Conservation (phyloP, 2,329 filamentous ascomycete genomes). For the Bipolaris cookei region DNA sequence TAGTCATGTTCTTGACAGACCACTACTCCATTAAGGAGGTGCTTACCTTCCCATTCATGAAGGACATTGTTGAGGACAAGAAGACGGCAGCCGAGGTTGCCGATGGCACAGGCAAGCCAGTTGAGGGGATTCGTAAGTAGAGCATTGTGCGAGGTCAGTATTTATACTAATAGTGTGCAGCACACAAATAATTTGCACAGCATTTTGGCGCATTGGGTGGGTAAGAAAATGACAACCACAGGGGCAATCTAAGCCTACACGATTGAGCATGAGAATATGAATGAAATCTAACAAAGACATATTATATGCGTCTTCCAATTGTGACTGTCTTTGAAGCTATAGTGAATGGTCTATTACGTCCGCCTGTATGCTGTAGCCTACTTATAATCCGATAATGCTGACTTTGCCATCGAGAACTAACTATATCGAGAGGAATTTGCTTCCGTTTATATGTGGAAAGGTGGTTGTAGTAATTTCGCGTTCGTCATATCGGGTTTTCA, state of each 20-base stretch:
- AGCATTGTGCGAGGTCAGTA: neutral
- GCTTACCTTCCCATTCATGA: conserved; percentile 97
- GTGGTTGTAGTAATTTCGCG: neutral
- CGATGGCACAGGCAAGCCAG: conserved; percentile 63
- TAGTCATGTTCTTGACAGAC: conserved; percentile 95
- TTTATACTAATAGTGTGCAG: conserved; percentile 16
- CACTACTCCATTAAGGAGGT: conserved; percentile 98
- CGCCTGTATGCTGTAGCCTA: neutral
- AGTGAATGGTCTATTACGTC: neutral
- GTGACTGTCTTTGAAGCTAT: neutral
- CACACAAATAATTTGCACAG: conserved; percentile 31
- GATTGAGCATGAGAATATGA: conserved; percentile 1
- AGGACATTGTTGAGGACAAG: conserved; percentile 62
- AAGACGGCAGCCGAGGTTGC: conserved; percentile 67
- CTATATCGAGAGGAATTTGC: neutral
- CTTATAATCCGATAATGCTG: neutral
- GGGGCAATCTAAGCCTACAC: neutral
- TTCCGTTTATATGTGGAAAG: neutral
- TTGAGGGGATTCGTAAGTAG: conserved; percentile 62
- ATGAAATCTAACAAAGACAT: conserved; percentile 1
- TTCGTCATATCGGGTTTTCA: neutral
- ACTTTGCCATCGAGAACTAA: neutral
- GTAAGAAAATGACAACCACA: conserved; percentile 2
- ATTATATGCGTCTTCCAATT: neutral
- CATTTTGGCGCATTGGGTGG: conserved; percentile 20